Percentiles rank a stretch among this genome's conserved stretches.
Conservation (phyloP, 116 monocot genomes). For the Phalaenopsis hybrid region DNA sequence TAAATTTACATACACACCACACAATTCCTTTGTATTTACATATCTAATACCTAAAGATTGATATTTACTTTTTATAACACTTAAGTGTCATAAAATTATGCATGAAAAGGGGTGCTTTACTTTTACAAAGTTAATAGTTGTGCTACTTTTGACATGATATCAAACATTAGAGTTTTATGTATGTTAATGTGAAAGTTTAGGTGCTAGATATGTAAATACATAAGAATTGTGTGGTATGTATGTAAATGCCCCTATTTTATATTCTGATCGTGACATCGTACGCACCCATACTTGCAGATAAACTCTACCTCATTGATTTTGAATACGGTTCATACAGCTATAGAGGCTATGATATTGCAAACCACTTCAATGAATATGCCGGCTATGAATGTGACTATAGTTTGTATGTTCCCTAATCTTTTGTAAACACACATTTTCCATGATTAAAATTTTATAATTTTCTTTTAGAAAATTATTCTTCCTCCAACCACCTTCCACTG, state of each 20-base stretch:
- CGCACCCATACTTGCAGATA: constrained; percentile 33
- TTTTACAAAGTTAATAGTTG: too few species aligned
- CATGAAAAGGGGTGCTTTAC: too few species aligned
- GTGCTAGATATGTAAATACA: too few species aligned
- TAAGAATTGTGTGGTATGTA: too few species aligned
- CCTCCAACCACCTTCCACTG: constrained; percentile 1
- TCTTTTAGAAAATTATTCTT: not conserved
- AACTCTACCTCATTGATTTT: constrained; percentile 95
- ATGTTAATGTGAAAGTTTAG: too few species aligned
- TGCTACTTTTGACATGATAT: too few species aligned
- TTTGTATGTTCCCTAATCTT: constrained; percentile 43
- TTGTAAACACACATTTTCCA: not conserved
- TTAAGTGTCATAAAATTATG: too few species aligned
- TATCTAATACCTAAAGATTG: too few species aligned
- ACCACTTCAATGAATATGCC: constrained; percentile 15
- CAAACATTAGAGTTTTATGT: too few species aligned
- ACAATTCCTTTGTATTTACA: too few species aligned
- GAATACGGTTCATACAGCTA: constrained; percentile 99
- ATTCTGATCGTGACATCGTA: constrained; percentile 5
- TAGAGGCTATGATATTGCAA: constrained; percentile 96
- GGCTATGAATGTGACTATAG: constrained; percentile 20
- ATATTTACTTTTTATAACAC: too few species aligned
- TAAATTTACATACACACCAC: too few species aligned
- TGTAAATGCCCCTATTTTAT: not conserved
- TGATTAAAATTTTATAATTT: not conserved